Base-by-base conservation (phyloP, 306 rosid species). In the Trichosanthes truncata region DNA sequence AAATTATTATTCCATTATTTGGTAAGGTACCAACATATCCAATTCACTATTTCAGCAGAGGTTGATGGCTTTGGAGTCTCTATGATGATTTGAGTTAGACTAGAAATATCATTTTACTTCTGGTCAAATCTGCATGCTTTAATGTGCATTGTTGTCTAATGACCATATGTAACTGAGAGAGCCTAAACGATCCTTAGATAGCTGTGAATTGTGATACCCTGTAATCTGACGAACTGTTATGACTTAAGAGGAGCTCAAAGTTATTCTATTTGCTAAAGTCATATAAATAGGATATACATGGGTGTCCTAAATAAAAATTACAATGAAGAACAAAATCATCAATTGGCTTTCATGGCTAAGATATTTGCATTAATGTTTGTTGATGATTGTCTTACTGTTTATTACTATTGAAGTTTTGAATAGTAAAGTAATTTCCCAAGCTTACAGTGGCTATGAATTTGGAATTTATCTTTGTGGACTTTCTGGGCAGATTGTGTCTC, bases 401-500 rank as follows among this genome's bases (percentile, higher is more conserved):
- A 40, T 69, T 41, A 21, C 4, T 21, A 8, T 68, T 71, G 76
- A 21, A 41, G 57, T 25, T 72, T 73, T 48, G 59, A 25, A 46
- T 3, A 48, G 14, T 48, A 13, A 26, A 1, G 40, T 26, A 72
- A 72, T 23, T 72, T 72, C 57, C 56, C n/a, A 6, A 41, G 59
- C 56, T 46, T 72, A 8, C 7, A 46, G 40, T 45, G 59, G 21
- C 21, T 25, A 46, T 45, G 40, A 6, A 26, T 69, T 69, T 69
- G 53, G n/a, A 43, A 6, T 72, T 72, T 72, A 13, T 72, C 10
- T 26, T 41, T 48, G 59, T 72, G 23, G 40, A 73, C 26, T 62
- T 80, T 71, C 61, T 72, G 81, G 87, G 88, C 91, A 94, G 98
- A 87, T 94, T 82, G 61, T 79, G 51, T 85, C 87, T 66, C 98